Evolutionary conservation across 176 grass and related monocot genomes (phyloP).

Genomic region (Musa itinerans): DNA sequence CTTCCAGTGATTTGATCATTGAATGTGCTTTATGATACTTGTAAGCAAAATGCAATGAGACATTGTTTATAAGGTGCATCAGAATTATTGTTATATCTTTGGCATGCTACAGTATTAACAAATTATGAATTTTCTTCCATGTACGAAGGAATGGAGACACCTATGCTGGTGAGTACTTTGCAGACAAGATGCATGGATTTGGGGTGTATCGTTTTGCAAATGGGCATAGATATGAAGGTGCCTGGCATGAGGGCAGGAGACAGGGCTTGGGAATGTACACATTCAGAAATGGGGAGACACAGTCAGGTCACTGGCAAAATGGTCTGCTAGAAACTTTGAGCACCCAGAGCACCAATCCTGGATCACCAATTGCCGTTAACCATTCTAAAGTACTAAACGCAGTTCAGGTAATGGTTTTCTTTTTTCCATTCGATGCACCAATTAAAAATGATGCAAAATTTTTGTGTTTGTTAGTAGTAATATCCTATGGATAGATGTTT

Average conservation of each 20-base stretch:
- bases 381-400: conserved; percentile 86
- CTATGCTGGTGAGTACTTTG: conserved; percentile 29
- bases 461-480: too few species aligned
- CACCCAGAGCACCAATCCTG: conserved; percentile 57
- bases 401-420: conserved; percentile 51
- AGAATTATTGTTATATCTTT: too few species aligned
- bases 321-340: conserved; percentile 67
- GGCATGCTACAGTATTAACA: not conserved
- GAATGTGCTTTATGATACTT: too few species aligned
- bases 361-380: conserved; percentile 79
- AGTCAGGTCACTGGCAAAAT: conserved; percentile 92
- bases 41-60: too few species aligned
- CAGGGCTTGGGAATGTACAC: conserved; percentile 94
- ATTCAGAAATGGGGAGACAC: conserved; percentile 89
- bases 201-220: too few species aligned
- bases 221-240: too few species aligned
- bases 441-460: too few species aligned
- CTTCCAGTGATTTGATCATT: too few species aligned
- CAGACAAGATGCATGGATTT: too few species aligned
- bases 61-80: too few species aligned
- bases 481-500: too few species aligned
- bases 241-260: conserved; percentile 15
- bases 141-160: conserved; percentile 74
- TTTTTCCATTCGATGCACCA: too few species aligned
- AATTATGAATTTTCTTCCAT: not conserved